These are phyloP conservation scores for Cladosporium sp. DNA, from an alignment of 2,329 filamentous ascomycete species.

Conservation along the genomic window DNA sequence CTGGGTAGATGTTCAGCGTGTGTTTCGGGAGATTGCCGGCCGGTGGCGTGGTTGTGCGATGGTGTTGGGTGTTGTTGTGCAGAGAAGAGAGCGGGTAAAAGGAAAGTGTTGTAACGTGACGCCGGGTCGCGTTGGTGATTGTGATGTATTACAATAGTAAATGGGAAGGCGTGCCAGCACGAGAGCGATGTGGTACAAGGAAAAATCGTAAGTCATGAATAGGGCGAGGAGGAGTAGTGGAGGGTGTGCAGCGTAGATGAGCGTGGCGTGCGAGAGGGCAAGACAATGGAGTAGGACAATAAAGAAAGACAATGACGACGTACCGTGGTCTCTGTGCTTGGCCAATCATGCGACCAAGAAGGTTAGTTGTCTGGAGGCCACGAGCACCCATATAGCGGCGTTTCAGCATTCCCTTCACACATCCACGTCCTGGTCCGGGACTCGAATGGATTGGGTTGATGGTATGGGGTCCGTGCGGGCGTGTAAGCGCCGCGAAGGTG, in stretches of 20 bases:
- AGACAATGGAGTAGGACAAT: constrained; percentile 34
- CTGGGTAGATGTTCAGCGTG: constrained; percentile 23
- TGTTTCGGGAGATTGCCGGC: neutral
- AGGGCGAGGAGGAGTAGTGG: constrained; percentile 7
- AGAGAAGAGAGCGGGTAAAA: neutral
- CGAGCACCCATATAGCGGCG: constrained; percentile 40
- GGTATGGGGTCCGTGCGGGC: constrained; percentile 18
- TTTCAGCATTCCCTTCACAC: constrained; percentile 44
- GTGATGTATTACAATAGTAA: constrained; percentile 22
- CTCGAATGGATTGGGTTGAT: constrained; percentile 14
- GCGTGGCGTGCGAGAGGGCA: neutral
- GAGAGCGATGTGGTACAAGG: constrained; percentile 21
- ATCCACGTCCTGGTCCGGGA: constrained; percentile 37
- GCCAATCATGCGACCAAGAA: constrained; percentile 35
- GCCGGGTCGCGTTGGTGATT: constrained; percentile 10
- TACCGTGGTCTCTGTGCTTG: constrained; percentile 33
- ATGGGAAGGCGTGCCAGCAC: constrained; percentile 20
- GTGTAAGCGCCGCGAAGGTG: constrained; percentile 18
- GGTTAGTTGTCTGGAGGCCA: constrained; percentile 36
- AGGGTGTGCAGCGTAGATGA: constrained; percentile 15
- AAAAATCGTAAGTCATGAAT: constrained; percentile 26
- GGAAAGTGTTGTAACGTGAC: constrained; percentile 7
- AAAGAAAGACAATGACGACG: constrained; percentile 26
- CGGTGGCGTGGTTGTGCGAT: neutral
- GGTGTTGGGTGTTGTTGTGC: neutral